A percentile compares a stretch with the other conserved stretches of the same genome.
Evolutionary conservation across 805 yeast species (phyloP).

Genomic region (Wickerhamia fluorescens): DNA sequence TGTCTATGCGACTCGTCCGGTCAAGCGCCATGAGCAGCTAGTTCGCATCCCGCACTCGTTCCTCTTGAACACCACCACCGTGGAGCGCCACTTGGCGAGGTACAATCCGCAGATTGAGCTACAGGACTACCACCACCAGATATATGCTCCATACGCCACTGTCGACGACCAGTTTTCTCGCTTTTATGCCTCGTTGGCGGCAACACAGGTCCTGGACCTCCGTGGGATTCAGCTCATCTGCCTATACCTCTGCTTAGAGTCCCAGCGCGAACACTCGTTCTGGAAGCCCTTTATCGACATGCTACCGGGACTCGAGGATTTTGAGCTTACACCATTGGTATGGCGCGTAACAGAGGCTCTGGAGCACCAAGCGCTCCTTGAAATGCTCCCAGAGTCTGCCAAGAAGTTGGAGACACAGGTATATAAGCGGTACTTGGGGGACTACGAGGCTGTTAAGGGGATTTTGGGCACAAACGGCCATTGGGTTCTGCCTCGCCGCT

Average conservation of each 20-base stretch:
- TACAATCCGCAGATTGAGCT: constrained; percentile 34
- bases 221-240: constrained; percentile 56
- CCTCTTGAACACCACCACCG: constrained; percentile 53
- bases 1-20: constrained; percentile 34
- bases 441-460: constrained; percentile 35
- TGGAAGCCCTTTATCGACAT: constrained; percentile 67
- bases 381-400: constrained; percentile 40
- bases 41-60: constrained; percentile 52
- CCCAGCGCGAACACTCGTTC: constrained; percentile 35
- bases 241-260: constrained; percentile 43
- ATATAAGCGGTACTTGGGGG: constrained; percentile 34
- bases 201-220: constrained; percentile 32
- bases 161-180: constrained; percentile 17
- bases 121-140: constrained; percentile 11
- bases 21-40: constrained; percentile 39
- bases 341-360: constrained; percentile 42
- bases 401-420: constrained; percentile 36
- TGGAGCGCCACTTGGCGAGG: constrained; percentile 32
- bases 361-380: constrained; percentile 19
- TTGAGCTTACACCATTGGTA: constrained; percentile 51
- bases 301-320: constrained; percentile 52
- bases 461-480: too few relatives aligned
- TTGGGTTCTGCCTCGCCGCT: constrained; percentile 16
- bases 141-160: constrained; percentile 17
- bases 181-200: constrained; percentile 23